Percentiles rank a stretch among this genome's conserved stretches.
phyloP scores from a whole-genome alignment of 768 basidiomycete species.

The Macrolepiota dolichaula region DNA sequence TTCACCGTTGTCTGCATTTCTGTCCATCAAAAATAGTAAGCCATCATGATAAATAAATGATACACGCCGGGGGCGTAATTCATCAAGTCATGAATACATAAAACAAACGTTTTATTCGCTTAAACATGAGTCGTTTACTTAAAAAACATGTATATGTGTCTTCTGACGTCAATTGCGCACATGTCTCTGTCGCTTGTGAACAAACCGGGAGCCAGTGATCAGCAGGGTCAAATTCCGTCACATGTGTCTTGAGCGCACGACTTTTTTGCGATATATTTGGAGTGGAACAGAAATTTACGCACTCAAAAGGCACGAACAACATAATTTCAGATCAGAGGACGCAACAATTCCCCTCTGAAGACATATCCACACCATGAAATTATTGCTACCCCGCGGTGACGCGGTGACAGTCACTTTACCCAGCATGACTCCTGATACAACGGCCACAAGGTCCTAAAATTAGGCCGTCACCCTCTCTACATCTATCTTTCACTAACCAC shows the following conservation, averaged over 20 bases:
- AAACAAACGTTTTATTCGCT: background rate
- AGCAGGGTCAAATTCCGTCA: background rate
- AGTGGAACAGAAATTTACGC: background rate
- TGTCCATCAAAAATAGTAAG: slow-evolving; percentile 6
- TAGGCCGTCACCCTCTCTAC: background rate
- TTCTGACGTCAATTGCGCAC: background rate
- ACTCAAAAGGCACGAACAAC: background rate
- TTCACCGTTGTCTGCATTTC: background rate
- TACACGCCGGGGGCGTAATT: background rate
- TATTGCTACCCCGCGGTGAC: background rate
- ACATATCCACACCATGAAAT: background rate
- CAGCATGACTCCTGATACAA: background rate
- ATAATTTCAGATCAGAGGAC: background rate
- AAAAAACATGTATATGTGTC: background rate
- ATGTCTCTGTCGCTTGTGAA: background rate
- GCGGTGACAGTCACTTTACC: slow-evolving; percentile 9
- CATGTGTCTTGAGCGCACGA: background rate
- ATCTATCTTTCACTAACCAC: background rate
- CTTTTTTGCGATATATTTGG: too few species aligned
- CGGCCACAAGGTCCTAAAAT: background rate
- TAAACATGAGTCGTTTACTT: background rate
- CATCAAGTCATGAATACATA: background rate
- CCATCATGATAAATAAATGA: slow-evolving; percentile 4
- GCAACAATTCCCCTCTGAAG: background rate
- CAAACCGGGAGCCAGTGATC: background rate